Evolutionary conservation across 2,329 filamentous ascomycete species (phyloP), one percentile per base, ranked within the genome.

Genomic region (Talaromyces pinophilus): DNA sequence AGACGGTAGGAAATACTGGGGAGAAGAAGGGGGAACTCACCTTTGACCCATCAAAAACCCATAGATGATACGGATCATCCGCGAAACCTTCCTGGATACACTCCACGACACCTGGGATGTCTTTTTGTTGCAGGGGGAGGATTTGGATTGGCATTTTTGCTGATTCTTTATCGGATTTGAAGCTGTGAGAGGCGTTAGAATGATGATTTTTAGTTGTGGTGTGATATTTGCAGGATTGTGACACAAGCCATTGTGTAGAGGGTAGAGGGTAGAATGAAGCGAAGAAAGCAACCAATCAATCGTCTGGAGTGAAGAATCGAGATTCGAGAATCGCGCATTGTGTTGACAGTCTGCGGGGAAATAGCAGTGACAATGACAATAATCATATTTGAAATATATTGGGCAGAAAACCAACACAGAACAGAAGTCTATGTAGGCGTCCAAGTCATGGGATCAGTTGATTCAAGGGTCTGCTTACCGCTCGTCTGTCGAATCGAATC

Each of bases 71-170:
- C 0, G 89, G 89, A 71, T 91, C 89, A 11, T 87, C 82, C 5
- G 82, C 84, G 73, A 91, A 91, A 0, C 88, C 88, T 71, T 85
- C 81, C 72, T 91, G 89, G 59, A 91, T 87, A 54, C 87, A 88
- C 46, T 85, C 82, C 61, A 90, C 85, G 25, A 87, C 87, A 7
- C 84, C 86, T 30, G 87, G 83, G 62, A 90, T 90, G 70, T 91
- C 88, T 59, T 75, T 72, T 70, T 86, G 81, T 1, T 81, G 82
- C 71, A 91, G 83, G 8, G 80, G 82, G 4, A 82, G 78, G 66
- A 91, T 83, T 68, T 84, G 75, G 73, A 90, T 84, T 7, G 65
- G 33, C 65, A 67, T 67, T n/a, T n/a, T 33, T 55, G 52, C 30
- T 40, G 15, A 3, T 59, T 17, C 10, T 55, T 3, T 6, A 17